Percentiles rank a stretch among this genome's conserved stretches.
These are phyloP conservation scores for Trapa bicornis DNA, from an alignment of 345 rosid species.

Conservation along the genomic window DNA sequence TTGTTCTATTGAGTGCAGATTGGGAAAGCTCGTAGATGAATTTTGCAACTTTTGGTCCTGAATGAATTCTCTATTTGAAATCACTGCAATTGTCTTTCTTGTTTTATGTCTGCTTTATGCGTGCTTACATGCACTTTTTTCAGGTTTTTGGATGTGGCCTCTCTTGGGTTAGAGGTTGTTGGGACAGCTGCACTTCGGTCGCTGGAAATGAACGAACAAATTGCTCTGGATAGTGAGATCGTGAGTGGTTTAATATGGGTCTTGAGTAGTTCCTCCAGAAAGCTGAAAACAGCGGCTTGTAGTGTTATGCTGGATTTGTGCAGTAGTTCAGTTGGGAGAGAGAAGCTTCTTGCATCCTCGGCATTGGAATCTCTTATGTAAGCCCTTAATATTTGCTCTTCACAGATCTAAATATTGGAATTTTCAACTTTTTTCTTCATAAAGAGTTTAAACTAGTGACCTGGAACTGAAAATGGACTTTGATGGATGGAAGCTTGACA, in stretches of 20 bases:
- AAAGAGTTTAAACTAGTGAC: neutral
- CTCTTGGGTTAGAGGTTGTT: constrained; percentile 25
- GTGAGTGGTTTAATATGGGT: constrained; percentile 23
- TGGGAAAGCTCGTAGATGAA: neutral
- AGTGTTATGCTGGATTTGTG: constrained; percentile 40
- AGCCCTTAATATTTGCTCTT: constrained; percentile 10
- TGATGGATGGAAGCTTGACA: neutral
- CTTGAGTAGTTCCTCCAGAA: constrained; percentile 9
- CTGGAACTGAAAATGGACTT: neutral
- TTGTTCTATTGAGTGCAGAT: neutral
- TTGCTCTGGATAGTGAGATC: constrained; percentile 26
- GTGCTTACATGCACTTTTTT: neutral
- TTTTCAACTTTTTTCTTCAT: neutral
- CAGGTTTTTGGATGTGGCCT: constrained; percentile 19
- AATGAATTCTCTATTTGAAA: neutral
- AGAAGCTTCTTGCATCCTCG: constrained; percentile 23
- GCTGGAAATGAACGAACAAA: constrained; percentile 25
- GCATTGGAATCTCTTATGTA: constrained; percentile 34
- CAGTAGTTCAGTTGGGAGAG: constrained; percentile 30
- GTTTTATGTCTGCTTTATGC: neutral
- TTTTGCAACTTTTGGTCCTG: neutral
- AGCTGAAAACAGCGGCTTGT: constrained; percentile 26
- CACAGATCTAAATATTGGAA: neutral
- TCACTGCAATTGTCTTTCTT: neutral
- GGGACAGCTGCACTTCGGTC: constrained; percentile 31